Conservation (phyloP, 352 stramenopile genomes). For the Plasmopara viticola region DNA sequence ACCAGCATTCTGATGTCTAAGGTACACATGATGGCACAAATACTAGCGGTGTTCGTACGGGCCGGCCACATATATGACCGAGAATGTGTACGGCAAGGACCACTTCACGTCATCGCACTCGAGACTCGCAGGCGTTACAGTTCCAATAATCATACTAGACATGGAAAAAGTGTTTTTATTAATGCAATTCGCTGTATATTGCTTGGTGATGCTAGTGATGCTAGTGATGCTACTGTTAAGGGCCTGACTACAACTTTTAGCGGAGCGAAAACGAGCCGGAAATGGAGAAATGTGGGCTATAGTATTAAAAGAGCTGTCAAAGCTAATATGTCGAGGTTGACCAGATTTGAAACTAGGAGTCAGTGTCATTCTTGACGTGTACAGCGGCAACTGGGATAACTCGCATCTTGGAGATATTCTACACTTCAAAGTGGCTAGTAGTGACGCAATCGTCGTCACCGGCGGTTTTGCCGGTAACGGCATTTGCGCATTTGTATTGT, state of each 20-base stretch:
- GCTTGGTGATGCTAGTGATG: neutral
- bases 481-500: no score
- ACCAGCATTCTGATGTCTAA: conserved; percentile 34
- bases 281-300: conserved; percentile 64
- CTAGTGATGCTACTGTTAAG: no score
- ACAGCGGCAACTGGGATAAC: conserved; percentile 47
- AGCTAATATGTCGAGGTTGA: neutral
- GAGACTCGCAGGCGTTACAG: conserved; percentile 44
- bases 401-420: conserved; percentile 37
- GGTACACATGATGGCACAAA: conserved; percentile 44
- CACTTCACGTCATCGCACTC: conserved; percentile 72
- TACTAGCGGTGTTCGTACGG: conserved; percentile 45
- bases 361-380: conserved; percentile 42
- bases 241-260: conserved; percentile 47
- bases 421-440: conserved; percentile 40
- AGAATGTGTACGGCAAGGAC: conserved; percentile 48
- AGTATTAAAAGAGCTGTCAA: conserved; percentile 40
- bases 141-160: conserved; percentile 45
- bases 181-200: neutral
- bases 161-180: conserved; percentile 33
- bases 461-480: no score
- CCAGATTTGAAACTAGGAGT: conserved; percentile 11
- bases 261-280: conserved; percentile 56
- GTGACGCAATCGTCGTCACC: no score
- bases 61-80: conserved; percentile 42